Percentiles rank a stretch among this genome's conserved stretches.
Conservation (phyloP, 345 rosid species). For the Odontarrhena argentea region DNA sequence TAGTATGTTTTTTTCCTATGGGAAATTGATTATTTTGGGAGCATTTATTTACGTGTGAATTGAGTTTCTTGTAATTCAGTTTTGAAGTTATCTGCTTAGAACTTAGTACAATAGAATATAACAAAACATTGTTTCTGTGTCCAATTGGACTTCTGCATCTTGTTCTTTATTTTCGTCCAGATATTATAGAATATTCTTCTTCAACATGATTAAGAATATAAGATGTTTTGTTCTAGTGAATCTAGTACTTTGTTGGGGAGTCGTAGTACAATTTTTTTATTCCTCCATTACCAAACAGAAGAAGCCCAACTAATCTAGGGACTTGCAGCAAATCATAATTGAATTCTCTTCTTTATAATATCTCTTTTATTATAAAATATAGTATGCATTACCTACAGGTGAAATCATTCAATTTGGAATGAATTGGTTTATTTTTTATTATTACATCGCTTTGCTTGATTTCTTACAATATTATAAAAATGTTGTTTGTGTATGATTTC, state of each 20-base stretch:
- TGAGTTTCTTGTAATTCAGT: not conserved
- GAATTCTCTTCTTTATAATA: conserved; percentile 5
- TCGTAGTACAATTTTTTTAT: not conserved
- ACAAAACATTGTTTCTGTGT: not conserved
- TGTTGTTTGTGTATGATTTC: conserved; percentile 27
- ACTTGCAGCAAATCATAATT: conserved; percentile 29
- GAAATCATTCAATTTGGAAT: not conserved
- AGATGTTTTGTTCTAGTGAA: not conserved
- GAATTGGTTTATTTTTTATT: not conserved
- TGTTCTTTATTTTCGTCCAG: conserved; percentile 6
- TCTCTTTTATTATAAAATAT: not conserved
- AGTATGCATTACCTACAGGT: not conserved
- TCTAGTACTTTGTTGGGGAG: not conserved
- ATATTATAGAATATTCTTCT: conserved; percentile 19
- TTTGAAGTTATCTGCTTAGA: not conserved
- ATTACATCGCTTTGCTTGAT: not conserved
- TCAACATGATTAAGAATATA: not conserved
- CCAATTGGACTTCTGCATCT: not conserved
- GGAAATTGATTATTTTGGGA: too few relatives aligned
- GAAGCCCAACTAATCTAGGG: conserved; percentile 14
- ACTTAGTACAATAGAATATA: not conserved
- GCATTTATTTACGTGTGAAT: too few relatives aligned
- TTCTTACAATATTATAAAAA: not conserved
- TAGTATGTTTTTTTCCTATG: too few relatives aligned
- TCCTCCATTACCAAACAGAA: not conserved